Percentiles rank a stretch among this genome's conserved stretches.
phyloP scores from a whole-genome alignment of 2,329 filamentous ascomycete genomes.

The Fusarium longipes region DNA sequence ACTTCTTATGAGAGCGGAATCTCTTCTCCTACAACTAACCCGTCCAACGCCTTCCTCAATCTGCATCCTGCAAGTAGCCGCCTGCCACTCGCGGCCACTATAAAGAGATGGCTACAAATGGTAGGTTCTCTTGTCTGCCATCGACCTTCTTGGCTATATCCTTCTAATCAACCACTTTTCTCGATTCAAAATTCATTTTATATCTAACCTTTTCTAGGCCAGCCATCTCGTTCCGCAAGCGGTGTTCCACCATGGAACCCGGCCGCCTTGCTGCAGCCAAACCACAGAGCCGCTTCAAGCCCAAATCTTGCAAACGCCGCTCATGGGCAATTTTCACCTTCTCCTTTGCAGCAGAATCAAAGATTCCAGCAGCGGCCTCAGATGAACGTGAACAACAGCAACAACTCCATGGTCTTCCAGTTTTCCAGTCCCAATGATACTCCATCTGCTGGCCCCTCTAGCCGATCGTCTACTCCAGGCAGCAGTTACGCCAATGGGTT shows the following conservation, averaged over 20 bases:
- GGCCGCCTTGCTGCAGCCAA: slow-evolving; percentile 55
- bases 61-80: slow-evolving; percentile 40
- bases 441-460: slow-evolving; percentile 50
- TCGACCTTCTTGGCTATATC: not conserved
- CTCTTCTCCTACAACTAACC: slow-evolving; percentile 31
- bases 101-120: slow-evolving; percentile 50
- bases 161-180: not conserved
- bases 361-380: slow-evolving; percentile 41
- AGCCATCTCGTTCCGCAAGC: slow-evolving; percentile 44
- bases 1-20: slow-evolving; percentile 41
- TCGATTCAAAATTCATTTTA: slow-evolving; percentile 12
- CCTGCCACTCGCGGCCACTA: slow-evolving; percentile 36
- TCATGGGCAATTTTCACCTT: slow-evolving; percentile 41
- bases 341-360: slow-evolving; percentile 36
- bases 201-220: slow-evolving; percentile 43
- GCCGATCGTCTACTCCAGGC: slow-evolving; percentile 50
- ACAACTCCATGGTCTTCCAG: slow-evolving; percentile 55
- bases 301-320: slow-evolving; percentile 44
- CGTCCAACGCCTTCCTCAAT: slow-evolving; percentile 37
- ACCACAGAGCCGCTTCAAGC: slow-evolving; percentile 47
- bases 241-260: slow-evolving; percentile 55
- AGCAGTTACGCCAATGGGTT: slow-evolving; percentile 39
- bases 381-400: slow-evolving; percentile 49
- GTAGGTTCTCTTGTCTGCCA: slow-evolving; percentile 28
- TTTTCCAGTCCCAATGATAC: slow-evolving; percentile 54